Percentiles rank a stretch among this genome's conserved stretches.
These are phyloP conservation scores for Saccharomycopsis capsularis DNA, from an alignment of 805 yeast genomes.

Conservation along the genomic window DNA sequence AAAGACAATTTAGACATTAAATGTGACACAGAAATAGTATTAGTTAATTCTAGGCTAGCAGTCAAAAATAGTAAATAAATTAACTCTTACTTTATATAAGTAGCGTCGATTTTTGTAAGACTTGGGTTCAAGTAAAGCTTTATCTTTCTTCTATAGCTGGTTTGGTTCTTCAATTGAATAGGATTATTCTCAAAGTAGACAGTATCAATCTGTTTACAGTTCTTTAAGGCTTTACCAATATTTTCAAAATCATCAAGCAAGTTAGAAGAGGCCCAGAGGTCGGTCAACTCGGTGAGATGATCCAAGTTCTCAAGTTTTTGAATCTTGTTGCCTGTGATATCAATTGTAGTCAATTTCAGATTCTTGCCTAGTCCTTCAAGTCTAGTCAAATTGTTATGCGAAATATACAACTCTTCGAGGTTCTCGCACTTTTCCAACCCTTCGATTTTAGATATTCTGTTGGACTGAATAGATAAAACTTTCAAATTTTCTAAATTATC, in stretches of 20 bases:
- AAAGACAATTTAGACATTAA: too few species aligned
- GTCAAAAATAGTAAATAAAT: too few species aligned
- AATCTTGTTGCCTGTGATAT: constrained; percentile 71
- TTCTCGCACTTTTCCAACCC: constrained; percentile 67
- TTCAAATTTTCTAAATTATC: constrained; percentile 51
- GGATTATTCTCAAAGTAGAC: constrained; percentile 96
- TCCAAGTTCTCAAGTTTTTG: constrained; percentile 52
- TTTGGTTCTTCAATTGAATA: constrained; percentile 47
- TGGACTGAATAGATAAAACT: constrained; percentile 83
- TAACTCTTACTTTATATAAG: constrained; percentile 46
- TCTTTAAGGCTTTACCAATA: constrained; percentile 56
- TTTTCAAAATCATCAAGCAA: constrained; percentile 61
- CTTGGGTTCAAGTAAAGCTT: constrained; percentile 64
- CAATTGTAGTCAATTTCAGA: constrained; percentile 61
- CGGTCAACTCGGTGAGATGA: constrained; percentile 70
- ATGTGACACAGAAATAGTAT: too few species aligned
- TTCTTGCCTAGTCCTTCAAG: constrained; percentile 76
- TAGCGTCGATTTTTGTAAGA: constrained; percentile 84
- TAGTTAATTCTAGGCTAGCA: too few species aligned
- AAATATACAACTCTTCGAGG: constrained; percentile 79
- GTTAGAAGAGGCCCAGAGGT: constrained; percentile 89
- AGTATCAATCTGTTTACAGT: constrained; percentile 62
- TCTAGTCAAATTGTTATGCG: constrained; percentile 71
- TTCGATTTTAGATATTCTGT: constrained; percentile 69
- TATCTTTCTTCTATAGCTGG: constrained; percentile 80